Base-by-base conservation (phyloP, 2,329 filamentous ascomycete genomes). In the Calonectria pteridis region DNA sequence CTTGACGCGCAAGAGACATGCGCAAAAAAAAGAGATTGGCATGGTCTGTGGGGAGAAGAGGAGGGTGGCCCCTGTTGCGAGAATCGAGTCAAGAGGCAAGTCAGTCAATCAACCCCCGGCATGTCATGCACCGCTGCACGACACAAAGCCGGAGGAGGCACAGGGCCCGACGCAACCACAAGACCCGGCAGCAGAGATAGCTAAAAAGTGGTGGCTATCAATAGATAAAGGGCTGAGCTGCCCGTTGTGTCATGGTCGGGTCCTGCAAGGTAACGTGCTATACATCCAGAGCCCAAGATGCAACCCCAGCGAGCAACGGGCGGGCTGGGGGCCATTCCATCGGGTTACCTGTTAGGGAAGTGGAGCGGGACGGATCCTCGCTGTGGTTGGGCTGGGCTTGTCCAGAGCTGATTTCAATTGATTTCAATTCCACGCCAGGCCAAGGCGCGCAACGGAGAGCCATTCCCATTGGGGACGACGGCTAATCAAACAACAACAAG, bases 331-430 rank as follows among this genome's bases (percentile, higher is more conserved):
- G 20, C 29, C 55, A 50, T 62, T 69, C 67, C 55, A 69, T 51
- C 67, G 67, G 67, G 40, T 69, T 69, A 53, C 67, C 67, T 46
- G n/a, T 69, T 69, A 20, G 26, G 67, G 67, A 69, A 63, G 67
- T 69, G 67, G 67, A 51, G 40, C 29, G 23, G 43, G 43, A 13
- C 43, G 43, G 43, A n/a, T 46, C 43, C 43, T 37, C 55, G 55
- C 35, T 23, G 55, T 62, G 55, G 55, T 64, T 64, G 59, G 37
- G 31, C 55, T 62, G 31, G 31, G 31, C 31, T 62, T 62, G 55
- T 35, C 55, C 14, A 37, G 55, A 62, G 31, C 40, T 64, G 59
- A 64, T 49, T 64, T 64, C 28, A 64, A 43, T 49, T 64, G 59
- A 64, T 49, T 64, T 37, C 55, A 40, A 62, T 62, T 62, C 55